Base-by-base conservation (phyloP, 2,329 filamentous ascomycete species). In the Rhexocercosporidium sp. region DNA sequence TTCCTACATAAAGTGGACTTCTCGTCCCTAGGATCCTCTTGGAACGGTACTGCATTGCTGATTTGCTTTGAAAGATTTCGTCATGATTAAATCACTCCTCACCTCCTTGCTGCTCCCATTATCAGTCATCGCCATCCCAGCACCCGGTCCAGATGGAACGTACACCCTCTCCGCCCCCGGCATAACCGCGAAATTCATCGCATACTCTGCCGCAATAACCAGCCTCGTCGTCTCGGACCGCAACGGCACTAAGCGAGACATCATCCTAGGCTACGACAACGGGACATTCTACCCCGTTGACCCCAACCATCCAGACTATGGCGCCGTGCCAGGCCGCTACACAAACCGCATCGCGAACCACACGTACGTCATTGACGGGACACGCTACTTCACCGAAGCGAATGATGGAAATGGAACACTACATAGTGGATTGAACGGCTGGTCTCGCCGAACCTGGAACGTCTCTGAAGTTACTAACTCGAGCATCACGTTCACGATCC, bases 311-410 rank as follows among this genome's bases (percentile, higher is more conserved):
- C 87, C 86, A 62, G 90, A 93, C 81, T 88, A 90, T 71, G 91
- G 90, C 68, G 82, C 88, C 73, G 88, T 94, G 0, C 90, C 90
- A 1, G 91, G 90, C 51, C 88, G 91, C 64, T 94, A 94, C 76
- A 90, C 90, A 67, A 94, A 94, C 78, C 89, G 91, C 73, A 93
- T 93, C 82, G 88, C 87, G 82, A 92, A 93, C 82, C 89, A 86
- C 79, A 89, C 86, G 3, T 92, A 92, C 74, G 83, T 81, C 64
- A 85, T 92, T 64, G 85, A 86, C 71, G 82, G 81, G 54, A 79
- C 79, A 64, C 82, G 80, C n/a, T 88, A 84, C 76, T 72, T 82
- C 37, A 86, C 86, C 20, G 78, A 84, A 69, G 78, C 83, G 61
- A 89, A 89, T 72, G 86, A 85, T 70, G 82, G 83, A 3, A 56